Evolutionary conservation across 2,329 filamentous ascomycete species (phyloP).

Genomic region (Periconia sp.): DNA sequence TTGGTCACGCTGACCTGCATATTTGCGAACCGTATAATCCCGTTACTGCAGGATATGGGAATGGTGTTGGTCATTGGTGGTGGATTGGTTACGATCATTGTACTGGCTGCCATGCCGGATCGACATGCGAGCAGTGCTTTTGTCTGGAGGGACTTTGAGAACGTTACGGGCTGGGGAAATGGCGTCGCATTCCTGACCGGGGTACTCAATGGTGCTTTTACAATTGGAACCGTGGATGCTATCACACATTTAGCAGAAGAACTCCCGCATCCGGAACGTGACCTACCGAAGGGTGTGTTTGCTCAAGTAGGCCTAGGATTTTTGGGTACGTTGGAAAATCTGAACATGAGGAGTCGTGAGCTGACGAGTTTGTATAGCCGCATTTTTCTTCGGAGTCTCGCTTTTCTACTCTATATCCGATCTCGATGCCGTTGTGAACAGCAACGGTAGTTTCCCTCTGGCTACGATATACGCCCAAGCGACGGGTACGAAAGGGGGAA

Average conservation of each 20-base stretch:
- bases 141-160: conserved; percentile 46
- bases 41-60: conserved; percentile 55
- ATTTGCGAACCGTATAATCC: conserved; percentile 56
- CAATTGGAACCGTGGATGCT: conserved; percentile 62
- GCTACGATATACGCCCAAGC: conserved; percentile 62
- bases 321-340: conserved; percentile 11
- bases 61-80: conserved; percentile 54
- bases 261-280: conserved; percentile 25
- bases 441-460: conserved; percentile 56
- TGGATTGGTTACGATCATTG: conserved; percentile 56
- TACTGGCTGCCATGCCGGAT: conserved; percentile 55
- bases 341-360: background rate
- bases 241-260: conserved; percentile 60
- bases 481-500: conserved; percentile 37
- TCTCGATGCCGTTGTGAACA: conserved; percentile 47
- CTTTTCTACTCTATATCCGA: conserved; percentile 53
- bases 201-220: conserved; percentile 69
- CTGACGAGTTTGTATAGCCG: conserved; percentile 5
- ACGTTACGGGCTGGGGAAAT: conserved; percentile 47
- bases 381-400: conserved; percentile 28
- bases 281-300: conserved; percentile 34
- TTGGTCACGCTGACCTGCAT: conserved; percentile 41
- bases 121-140: conserved; percentile 38
- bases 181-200: conserved; percentile 64
- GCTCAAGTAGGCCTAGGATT: conserved; percentile 28